A percentile compares a stretch with the other conserved stretches of the same genome.
These are phyloP conservation scores for Emmonsiellopsis sp. DNA, from an alignment of 2,329 filamentous ascomycete species.

Conservation along the genomic window DNA sequence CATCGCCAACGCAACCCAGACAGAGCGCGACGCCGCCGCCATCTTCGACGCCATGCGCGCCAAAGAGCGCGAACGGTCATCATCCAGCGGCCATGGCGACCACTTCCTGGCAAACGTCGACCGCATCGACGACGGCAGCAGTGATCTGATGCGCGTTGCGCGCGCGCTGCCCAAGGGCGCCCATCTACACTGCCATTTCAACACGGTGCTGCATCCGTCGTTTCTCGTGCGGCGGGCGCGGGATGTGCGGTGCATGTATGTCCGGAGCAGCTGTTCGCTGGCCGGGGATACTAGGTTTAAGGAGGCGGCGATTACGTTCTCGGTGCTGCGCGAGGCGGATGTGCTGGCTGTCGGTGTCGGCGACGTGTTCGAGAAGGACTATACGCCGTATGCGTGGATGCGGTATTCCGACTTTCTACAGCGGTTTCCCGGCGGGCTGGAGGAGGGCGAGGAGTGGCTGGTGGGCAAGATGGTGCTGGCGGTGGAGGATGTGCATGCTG, in stretches of 20 bases:
- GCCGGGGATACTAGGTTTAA: neutral
- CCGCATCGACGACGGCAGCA: slow-evolving; percentile 1
- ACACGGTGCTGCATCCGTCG: slow-evolving; percentile 2
- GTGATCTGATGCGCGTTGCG: slow-evolving; percentile 1
- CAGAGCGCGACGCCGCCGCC: neutral
- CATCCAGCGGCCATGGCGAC: neutral
- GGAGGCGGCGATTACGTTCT: slow-evolving; percentile 1
- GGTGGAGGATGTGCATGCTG: neutral
- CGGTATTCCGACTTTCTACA: slow-evolving; percentile 2
- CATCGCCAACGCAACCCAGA: neutral
- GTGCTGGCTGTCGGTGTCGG: neutral
- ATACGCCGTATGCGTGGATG: slow-evolving; percentile 1
- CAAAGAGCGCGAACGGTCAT: neutral
- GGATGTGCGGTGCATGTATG: slow-evolving; percentile 3
- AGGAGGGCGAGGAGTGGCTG: slow-evolving; percentile 2
- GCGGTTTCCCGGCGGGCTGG: neutral
- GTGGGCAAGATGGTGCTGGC: neutral
- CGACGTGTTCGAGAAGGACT: neutral
- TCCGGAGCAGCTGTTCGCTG: neutral
- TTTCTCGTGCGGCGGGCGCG: slow-evolving; percentile 1
- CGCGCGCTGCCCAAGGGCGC: slow-evolving; percentile 1
- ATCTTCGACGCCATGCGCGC: neutral
- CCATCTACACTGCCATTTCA: slow-evolving; percentile 5
- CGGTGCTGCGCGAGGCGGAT: neutral
- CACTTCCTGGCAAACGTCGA: slow-evolving; percentile 1